A percentile compares a stretch with the other conserved stretches of the same genome.
phyloP scores from a whole-genome alignment of 306 rosid genomes.

The Vigna reflexopilosa region DNA sequence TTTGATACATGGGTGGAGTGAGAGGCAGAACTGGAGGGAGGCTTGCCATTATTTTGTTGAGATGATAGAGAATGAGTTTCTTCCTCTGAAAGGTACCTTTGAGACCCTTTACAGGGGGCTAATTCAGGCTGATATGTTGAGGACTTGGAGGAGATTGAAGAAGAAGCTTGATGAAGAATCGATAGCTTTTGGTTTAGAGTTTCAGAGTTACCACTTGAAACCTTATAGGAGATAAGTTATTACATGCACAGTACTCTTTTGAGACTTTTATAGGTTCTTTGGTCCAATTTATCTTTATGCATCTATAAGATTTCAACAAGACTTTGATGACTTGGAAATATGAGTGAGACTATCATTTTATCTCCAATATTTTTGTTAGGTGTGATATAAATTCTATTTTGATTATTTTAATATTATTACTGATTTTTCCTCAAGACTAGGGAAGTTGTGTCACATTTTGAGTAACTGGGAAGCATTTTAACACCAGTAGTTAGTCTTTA shows the following conservation, averaged over 20 bases:
- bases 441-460: no score
- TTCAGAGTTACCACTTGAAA: constrained; percentile 73
- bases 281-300: no score
- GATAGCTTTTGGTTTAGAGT: constrained; percentile 81
- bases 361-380: no score
- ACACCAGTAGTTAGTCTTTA: no score
- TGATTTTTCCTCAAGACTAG: no score
- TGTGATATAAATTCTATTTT: no score
- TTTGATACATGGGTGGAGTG: constrained; percentile 77
- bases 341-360: no score
- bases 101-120: constrained; percentile 85
- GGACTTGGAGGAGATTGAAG: constrained; percentile 95
- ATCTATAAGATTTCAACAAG: no score
- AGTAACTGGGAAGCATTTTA: no score
- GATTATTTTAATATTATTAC: no score
- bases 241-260: constrained; percentile 17
- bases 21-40: constrained; percentile 73
- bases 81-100: constrained; percentile 86
- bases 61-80: constrained; percentile 94
- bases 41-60: constrained; percentile 86
- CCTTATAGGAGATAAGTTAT: constrained; percentile 69
- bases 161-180: constrained; percentile 91
- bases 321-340: no score
- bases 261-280: no score
- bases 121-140: constrained; percentile 86